Percentiles rank a stretch among this genome's conserved stretches.
phyloP scores from a whole-genome alignment of 2,329 filamentous ascomycete species.

The Cercospora zeae-maydis region DNA sequence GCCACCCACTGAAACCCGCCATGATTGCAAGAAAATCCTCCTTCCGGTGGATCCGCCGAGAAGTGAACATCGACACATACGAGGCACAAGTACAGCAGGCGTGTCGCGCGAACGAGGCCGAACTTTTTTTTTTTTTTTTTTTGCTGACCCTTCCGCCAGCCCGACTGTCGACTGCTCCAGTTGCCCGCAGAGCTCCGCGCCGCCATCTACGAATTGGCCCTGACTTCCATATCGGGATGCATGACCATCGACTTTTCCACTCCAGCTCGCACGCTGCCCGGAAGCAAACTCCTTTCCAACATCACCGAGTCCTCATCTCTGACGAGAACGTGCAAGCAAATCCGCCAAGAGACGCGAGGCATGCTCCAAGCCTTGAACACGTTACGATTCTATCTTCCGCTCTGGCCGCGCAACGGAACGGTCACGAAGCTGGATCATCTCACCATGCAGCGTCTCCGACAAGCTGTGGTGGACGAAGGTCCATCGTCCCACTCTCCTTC shows the following conservation, averaged over 20 bases:
- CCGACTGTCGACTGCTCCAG: background rate
- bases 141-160: background rate
- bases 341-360: background rate
- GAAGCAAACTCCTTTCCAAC: background rate
- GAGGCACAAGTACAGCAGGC: background rate
- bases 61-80: background rate
- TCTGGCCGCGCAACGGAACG: background rate
- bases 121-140: too few relatives aligned
- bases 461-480: background rate
- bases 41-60: background rate
- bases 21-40: background rate
- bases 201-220: background rate
- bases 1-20: background rate
- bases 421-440: background rate
- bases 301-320: background rate
- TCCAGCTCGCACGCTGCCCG: background rate
- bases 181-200: constrained; percentile 1
- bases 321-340: constrained; percentile 1
- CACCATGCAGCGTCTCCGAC: background rate
- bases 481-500: background rate
- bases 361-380: background rate
- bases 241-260: background rate
- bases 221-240: background rate
- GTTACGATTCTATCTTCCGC: background rate
- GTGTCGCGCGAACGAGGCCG: background rate